Evolutionary conservation across 169 alveolate species (phyloP), one percentile per base, ranked within the genome.

Genomic region (Plasmodium fragile): DNA sequence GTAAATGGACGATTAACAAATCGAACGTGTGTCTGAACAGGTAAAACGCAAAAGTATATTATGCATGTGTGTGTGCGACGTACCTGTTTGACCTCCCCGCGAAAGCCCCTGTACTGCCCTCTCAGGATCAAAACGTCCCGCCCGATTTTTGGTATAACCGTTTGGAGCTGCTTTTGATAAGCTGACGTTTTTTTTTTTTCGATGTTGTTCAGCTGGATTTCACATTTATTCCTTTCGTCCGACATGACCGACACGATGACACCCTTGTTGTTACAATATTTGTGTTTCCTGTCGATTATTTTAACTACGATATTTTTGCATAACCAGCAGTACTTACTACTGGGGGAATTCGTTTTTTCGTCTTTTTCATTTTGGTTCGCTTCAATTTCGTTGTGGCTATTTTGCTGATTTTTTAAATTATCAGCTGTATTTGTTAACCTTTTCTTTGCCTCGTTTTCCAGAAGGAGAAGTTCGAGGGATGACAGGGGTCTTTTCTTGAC

Each of bases 91-190:
- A 87, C 10, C 52, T 78, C 81, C 65, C 90, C 93, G 34, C 34
- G 30, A 8, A 7, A 18, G 5, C 89, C 93, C n/a, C 71, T 87
- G 52, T 87, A 87, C 6, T 65, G 34, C 18, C 93, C 93, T 16
- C 52, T 39, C 25, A 87, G 82, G 34, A 87, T 69, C 32, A 87
- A 39, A 39, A 87, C 89, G 36, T 25, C 34, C 81, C 82, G 30
- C 11, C 93, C 93, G 71, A 75, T 87, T 59, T 87, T 78, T 10
- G 93, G 93, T 87, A 87, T 78, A 28, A 87, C 93, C 32, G 93
- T 87, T 78, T 87, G 90, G 7, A 87, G 72, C 49, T 87, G 93
- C 72, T 78, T 87, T 43, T 70, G 84, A 59, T 87, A 11, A 39
- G 93, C 93, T 13, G 18, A 32, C 6, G 70, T 34, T 25, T 25